Evolutionary conservation across 2,329 filamentous ascomycete genomes (phyloP), one percentile per base, ranked within the genome.

Genomic region (Aspergillus sp.): DNA sequence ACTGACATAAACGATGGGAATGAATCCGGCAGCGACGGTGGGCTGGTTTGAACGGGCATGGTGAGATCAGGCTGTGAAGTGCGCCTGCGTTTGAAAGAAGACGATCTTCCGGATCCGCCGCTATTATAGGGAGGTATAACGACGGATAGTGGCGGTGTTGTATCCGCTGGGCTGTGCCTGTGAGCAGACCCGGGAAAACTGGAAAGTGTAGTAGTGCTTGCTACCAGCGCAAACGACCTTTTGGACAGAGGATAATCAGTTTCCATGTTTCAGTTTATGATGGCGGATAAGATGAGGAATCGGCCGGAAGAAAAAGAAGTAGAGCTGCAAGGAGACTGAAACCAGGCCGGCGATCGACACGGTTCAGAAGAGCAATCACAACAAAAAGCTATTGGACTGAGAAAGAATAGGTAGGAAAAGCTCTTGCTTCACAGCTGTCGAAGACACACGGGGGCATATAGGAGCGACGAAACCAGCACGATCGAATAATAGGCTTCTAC

Each of bases 1-100:
- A 82, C 80, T 47, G 80, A 79, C 76, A 79, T 81, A 65, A 81
- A 82, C 45, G 80, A 81, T 53, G 80, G 80, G 69, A 82, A 80
- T 60, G 78, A 78, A 61, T 75, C 72, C 64, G 73, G 69, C 47
- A 74, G 65, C 63, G 73, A 72, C 68, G 74, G 70, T 57, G 73
- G 66, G 59, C 70, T 74, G 46, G 74, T 72, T 68, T 75, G 73
- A 61, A 75, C 70, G 61, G 75, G 73, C 74, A 77, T 76, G 63
- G 61, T 72, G 55, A 59, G 53, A 60, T 57, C 54, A 51, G 63
- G 59, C 54, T 61, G 58, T 19, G 58, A 63, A 40, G 59, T 60
- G 49, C 66, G 65, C 59, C 68, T 64, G 59, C 69, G 70, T 63
- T 72, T 69, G 63, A 66, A 69, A 66, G 68, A 58, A 45, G 61